A percentile compares a stretch with the other conserved stretches of the same genome.
These are phyloP conservation scores for Pholiota microspora DNA, from an alignment of 768 basidiomycete genomes.

Conservation along the genomic window DNA sequence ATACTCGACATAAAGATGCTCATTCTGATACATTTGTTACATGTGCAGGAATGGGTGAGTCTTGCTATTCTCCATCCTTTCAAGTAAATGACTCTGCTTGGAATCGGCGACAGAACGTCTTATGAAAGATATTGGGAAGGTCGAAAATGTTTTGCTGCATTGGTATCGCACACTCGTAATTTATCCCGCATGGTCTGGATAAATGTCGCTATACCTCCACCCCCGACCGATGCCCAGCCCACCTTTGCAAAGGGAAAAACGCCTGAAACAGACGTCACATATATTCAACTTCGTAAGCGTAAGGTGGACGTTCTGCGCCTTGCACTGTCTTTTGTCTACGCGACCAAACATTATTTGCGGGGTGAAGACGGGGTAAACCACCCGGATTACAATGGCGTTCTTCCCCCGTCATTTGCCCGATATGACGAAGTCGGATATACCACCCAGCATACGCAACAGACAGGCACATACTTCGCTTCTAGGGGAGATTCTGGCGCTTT, in stretches of 20 bases:
- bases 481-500: slow-evolving; percentile 23
- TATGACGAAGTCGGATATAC: slow-evolving; percentile 43
- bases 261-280: slow-evolving; percentile 41
- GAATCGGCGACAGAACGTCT: slow-evolving; percentile 54
- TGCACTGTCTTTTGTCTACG: slow-evolving; percentile 67
- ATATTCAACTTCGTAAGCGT: slow-evolving; percentile 51
- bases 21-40: not conserved
- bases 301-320: slow-evolving; percentile 75
- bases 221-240: slow-evolving; percentile 42
- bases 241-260: slow-evolving; percentile 50
- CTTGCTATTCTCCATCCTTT: not conserved
- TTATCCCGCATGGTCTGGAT: slow-evolving; percentile 80
- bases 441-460: slow-evolving; percentile 25
- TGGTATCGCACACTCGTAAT: slow-evolving; percentile 75
- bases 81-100: not conserved
- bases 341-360: slow-evolving; percentile 81
- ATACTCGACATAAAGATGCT: not conserved
- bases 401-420: slow-evolving; percentile 60
- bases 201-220: slow-evolving; percentile 54
- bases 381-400: slow-evolving; percentile 62
- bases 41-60: slow-evolving; percentile 69
- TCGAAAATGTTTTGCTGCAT: slow-evolving; percentile 73
- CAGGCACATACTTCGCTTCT: slow-evolving; percentile 44
- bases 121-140: slow-evolving; percentile 91
- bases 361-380: slow-evolving; percentile 76